Evolutionary conservation across 257 asterid genomes (phyloP).

Genomic region (Ehretia macrophylla): DNA sequence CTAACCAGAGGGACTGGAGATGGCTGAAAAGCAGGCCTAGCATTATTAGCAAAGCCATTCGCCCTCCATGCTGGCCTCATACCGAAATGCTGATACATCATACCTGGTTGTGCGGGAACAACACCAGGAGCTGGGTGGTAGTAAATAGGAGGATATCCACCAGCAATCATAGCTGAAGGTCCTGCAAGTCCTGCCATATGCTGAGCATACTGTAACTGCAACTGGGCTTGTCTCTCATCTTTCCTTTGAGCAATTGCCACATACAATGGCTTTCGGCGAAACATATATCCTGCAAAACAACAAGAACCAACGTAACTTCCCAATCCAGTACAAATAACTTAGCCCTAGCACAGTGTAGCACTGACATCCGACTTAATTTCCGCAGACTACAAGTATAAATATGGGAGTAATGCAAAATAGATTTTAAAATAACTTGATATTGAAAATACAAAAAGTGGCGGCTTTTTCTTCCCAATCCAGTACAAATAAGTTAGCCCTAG

Average conservation of each 20-base stretch:
- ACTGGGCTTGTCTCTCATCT: constrained; percentile 73
- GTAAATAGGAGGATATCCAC: constrained; percentile 63
- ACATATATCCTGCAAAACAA: constrained; percentile 50
- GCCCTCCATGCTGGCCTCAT: constrained; percentile 70
- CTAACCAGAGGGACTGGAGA: constrained; percentile 58
- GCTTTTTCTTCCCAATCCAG: no score
- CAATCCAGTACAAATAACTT: no score
- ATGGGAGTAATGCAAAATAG: no score
- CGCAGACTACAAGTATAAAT: no score
- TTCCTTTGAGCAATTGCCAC: constrained; percentile 85
- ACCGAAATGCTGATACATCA: constrained; percentile 56
- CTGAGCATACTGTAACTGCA: constrained; percentile 58
- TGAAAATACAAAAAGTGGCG: no score
- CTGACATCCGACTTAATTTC: no score
- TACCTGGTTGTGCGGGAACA: constrained; percentile 48
- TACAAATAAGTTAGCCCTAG: no score
- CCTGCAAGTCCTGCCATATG: constrained; percentile 52
- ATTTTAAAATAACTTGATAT: no score
- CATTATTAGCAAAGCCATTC: constrained; percentile 41
- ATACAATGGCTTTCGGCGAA: constrained; percentile 70
- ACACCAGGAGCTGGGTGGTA: constrained; percentile 45
- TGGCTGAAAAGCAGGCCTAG: constrained; percentile 49
- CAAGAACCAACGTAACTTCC: no score
- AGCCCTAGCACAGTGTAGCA: no score
- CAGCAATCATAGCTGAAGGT: constrained; percentile 49